These are phyloP conservation scores for Magnaporthiopsis incrustans DNA, from an alignment of 2,329 filamentous ascomycete species.

Conservation along the genomic window DNA sequence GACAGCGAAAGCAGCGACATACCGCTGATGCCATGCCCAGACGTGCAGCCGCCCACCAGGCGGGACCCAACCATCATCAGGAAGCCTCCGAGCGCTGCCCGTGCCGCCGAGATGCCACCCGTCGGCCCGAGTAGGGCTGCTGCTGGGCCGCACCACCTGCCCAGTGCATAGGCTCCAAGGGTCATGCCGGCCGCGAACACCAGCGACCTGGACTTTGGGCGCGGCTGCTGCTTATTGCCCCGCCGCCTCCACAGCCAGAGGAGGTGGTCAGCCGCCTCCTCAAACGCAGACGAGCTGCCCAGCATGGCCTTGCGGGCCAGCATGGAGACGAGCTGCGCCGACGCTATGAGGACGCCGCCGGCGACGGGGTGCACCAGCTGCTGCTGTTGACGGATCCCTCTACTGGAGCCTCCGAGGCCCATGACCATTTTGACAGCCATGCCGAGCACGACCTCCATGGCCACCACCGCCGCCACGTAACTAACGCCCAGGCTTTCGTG, in stretches of 20 bases:
- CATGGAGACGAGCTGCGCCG: slow-evolving; percentile 49
- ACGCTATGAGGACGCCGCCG: slow-evolving; percentile 51
- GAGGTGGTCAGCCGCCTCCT: slow-evolving; percentile 50
- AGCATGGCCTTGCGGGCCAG: slow-evolving; percentile 44
- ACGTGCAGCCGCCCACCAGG: slow-evolving; percentile 59
- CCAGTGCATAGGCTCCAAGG: slow-evolving; percentile 15
- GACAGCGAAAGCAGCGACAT: slow-evolving; percentile 53
- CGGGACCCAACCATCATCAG: slow-evolving; percentile 52
- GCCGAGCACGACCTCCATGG: slow-evolving; percentile 34
- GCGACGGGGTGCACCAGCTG: slow-evolving; percentile 36
- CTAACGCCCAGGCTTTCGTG: slow-evolving; percentile 33
- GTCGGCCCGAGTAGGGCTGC: slow-evolving; percentile 20
- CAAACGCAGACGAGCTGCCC: slow-evolving; percentile 54
- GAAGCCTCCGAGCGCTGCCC: slow-evolving; percentile 45
- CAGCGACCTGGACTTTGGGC: slow-evolving; percentile 5
- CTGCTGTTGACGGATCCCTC: neutral
- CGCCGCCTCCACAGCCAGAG: slow-evolving; percentile 19
- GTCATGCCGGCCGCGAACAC: slow-evolving; percentile 6
- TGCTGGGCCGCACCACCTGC: slow-evolving; percentile 12
- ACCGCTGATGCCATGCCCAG: slow-evolving; percentile 61
- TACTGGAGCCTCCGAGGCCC: slow-evolving; percentile 4
- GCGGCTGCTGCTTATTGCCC: neutral
- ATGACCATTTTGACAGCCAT: slow-evolving; percentile 25
- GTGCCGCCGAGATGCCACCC: slow-evolving; percentile 22
- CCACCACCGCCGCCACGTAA: slow-evolving; percentile 26